Base-by-base conservation (phyloP, 192 early-diverging fungal genomes). In the Backusella morwellensis region DNA sequence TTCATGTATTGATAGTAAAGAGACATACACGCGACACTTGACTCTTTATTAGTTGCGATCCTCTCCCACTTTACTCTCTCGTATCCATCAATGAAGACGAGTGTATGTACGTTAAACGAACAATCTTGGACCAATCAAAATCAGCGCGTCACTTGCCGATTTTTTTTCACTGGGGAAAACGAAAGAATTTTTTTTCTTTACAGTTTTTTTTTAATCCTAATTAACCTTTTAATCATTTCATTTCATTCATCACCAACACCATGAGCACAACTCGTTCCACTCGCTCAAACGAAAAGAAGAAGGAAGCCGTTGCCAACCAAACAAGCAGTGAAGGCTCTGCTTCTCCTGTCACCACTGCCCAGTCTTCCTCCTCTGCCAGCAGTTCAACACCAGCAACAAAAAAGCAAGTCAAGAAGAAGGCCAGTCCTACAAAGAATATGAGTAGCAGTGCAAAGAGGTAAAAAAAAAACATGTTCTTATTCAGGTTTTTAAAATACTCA, bases 401-500 rank as follows among this genome's bases (percentile, higher is more conserved):
- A 21, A 78, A 50, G 29, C 17, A 15, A 41, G 35, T 44, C 54
- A 81, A 73, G 47, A 77, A 77, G 41, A 81, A 81, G 76, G 54
- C 35, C 4, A 29, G 56, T 29, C 35, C 75, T 52, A 29, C 19
- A 26, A 80, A 76, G 59, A 56, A 84, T 50, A 82, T 88, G 29
- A 91, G 87, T 72, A 89, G 89, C 71, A 91, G 90, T 67, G 90
- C 90, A 44, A 91, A 88, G 81, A 80, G 88, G 88, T 86, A 83
- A 82, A 32, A 77, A 77, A 59, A 56, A 38, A 35, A 15, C 40
- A 35, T 40, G 34, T 82, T n/a, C 35, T 42, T 35, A 56, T 54
- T 68, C 38, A 40, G 63, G 68, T 50, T 44, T 50, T 50, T 50
- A 19, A 6, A 54, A 56, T 78, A 47, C 35, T 76, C 71, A 23